Conservation (phyloP, 2,329 filamentous ascomycete species). For the Cadophora sp. region DNA sequence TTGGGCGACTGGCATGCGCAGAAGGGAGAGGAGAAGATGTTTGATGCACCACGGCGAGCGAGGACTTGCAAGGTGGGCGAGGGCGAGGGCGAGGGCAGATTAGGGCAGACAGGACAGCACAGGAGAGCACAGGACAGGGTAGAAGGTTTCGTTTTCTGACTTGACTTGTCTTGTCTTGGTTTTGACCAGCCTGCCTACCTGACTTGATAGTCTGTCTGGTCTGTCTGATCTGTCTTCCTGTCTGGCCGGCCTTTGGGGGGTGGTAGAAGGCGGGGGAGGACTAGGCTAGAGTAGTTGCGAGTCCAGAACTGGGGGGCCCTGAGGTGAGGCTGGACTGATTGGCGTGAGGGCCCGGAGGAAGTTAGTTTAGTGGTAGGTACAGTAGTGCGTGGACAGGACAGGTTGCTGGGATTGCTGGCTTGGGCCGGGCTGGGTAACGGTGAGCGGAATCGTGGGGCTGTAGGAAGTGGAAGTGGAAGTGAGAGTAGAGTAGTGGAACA, state of each 20-base stretch:
- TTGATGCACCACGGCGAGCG: not conserved
- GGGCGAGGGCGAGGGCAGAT: slow-evolving; percentile 9
- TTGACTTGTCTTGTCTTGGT: no score
- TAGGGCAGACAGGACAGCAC: not conserved
- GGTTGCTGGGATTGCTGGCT: slow-evolving; percentile 10
- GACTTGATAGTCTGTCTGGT: no score
- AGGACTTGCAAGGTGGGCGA: slow-evolving; percentile 9
- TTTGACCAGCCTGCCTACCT: no score
- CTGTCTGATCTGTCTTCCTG: no score
- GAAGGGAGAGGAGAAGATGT: no score
- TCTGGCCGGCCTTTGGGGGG: no score
- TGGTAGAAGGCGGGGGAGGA: no score
- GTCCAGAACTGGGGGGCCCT: slow-evolving; percentile 4
- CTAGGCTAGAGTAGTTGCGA: no score
- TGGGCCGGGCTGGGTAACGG: not conserved
- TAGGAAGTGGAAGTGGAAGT: not conserved
- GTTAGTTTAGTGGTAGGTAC: slow-evolving; percentile 15
- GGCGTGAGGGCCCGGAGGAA: slow-evolving; percentile 1
- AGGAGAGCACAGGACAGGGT: not conserved
- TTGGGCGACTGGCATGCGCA: not conserved
- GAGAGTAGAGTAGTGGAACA: not conserved
- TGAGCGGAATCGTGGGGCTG: slow-evolving; percentile 1
- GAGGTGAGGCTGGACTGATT: slow-evolving; percentile 2
- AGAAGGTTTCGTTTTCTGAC: not conserved
- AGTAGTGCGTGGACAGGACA: not conserved